phyloP scores from a whole-genome alignment of 345 rosid species.

The Arabidopsis thaliana region TAIR10.1 NC_003074.8:3746001-3746500 shows the following conservation, averaged over 20 bases:
- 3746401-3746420: constrained; percentile 21
- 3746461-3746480: constrained; percentile 26
- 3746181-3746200: constrained; percentile 53
- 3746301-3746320: constrained; percentile 42
- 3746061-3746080: too few relatives aligned
- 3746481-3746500: constrained; percentile 55
- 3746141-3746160: constrained; percentile 34
- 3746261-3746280: constrained; percentile 21
- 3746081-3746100: background rate
- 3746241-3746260: constrained; percentile 56
- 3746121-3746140: constrained; percentile 42
- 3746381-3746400: too few relatives aligned
- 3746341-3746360: background rate
- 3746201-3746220: constrained; percentile 77
- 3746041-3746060: background rate
- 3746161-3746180: constrained; percentile 36
- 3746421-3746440: constrained; percentile 39
- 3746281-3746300: constrained; percentile 49
- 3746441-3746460: constrained; percentile 37
- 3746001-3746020: background rate
- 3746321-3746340: constrained; percentile 36
- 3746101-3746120: constrained; percentile 1
- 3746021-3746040: constrained; percentile 6
- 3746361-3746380: too few relatives aligned
- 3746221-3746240: constrained; percentile 70